Evolutionary conservation across 768 basidiomycete genomes (phyloP).

Genomic region (Arthromyces matolae): DNA sequence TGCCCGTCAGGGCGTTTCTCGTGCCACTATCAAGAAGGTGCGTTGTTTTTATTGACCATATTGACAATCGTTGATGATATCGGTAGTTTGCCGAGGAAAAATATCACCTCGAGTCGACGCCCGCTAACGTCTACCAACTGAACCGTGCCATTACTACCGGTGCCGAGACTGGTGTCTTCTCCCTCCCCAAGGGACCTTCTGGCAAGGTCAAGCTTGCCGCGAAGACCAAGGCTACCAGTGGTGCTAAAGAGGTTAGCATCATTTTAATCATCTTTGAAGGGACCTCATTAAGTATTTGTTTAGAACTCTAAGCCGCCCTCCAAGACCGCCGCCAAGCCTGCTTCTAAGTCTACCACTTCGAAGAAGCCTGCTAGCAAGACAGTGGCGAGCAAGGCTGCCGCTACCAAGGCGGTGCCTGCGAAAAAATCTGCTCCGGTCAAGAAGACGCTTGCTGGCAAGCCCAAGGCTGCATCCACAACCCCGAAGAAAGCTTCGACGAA

Average conservation of each 20-base stretch:
- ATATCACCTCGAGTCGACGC: slow-evolving; percentile 70
- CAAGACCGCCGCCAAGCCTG: slow-evolving; percentile 30
- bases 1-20: slow-evolving; percentile 68
- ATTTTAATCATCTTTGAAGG: not conserved
- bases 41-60: slow-evolving; percentile 17
- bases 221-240: slow-evolving; percentile 42
- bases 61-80: slow-evolving; percentile 11
- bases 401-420: slow-evolving; percentile 26
- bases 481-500: slow-evolving; percentile 34
- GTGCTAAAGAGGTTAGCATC: slow-evolving; percentile 57
- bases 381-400: slow-evolving; percentile 16
- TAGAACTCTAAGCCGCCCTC: slow-evolving; percentile 48
- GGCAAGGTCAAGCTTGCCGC: slow-evolving; percentile 62
- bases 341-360: slow-evolving; percentile 29
- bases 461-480: slow-evolving; percentile 22
- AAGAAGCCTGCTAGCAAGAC: slow-evolving; percentile 35
- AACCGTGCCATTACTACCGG: slow-evolving; percentile 71
- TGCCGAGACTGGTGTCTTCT: slow-evolving; percentile 44
- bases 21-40: slow-evolving; percentile 80
- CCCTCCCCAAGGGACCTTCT: slow-evolving; percentile 41
- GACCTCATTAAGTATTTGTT: slow-evolving; percentile 3
- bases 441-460: slow-evolving; percentile 46
- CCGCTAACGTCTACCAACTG: slow-evolving; percentile 66
- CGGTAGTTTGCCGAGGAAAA: slow-evolving; percentile 76
- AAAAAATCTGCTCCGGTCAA: slow-evolving; percentile 51